A percentile compares a stretch with the other conserved stretches of the same genome.
phyloP scores from a whole-genome alignment of 108 stramenopile species.

The Cyclotella baltica region DNA sequence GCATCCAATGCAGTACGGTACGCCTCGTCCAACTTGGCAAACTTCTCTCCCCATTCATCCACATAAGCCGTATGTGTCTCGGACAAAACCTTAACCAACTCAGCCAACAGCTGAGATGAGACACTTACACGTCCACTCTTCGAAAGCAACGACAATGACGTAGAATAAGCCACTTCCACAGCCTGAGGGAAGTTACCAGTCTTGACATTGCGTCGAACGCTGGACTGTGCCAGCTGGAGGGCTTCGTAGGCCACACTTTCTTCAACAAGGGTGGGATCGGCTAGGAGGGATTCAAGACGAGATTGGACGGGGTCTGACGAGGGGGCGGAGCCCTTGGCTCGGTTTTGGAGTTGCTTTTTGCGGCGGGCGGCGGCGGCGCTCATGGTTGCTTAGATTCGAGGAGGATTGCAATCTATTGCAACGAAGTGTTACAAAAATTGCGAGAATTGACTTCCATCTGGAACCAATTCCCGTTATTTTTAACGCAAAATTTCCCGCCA shows the following conservation, averaged over 20 bases:
- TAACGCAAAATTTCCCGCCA: too few relatives aligned
- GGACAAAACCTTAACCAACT: conserved; percentile 67
- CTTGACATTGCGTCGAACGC: conserved; percentile 79
- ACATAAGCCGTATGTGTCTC: conserved; percentile 80
- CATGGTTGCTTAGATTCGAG: conserved; percentile 68
- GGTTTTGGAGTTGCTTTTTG: conserved; percentile 75
- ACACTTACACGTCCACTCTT: conserved; percentile 72
- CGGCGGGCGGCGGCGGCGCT: conserved; percentile 89
- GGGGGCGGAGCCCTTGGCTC: conserved; percentile 37
- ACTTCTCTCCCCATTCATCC: conserved; percentile 62
- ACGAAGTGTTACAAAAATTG: too few relatives aligned
- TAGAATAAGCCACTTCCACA: conserved; percentile 61
- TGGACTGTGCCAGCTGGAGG: conserved; percentile 83
- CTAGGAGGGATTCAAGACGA: conserved; percentile 66
- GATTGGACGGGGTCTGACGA: conserved; percentile 61
- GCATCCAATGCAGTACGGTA: conserved; percentile 68
- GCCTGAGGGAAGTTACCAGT: conserved; percentile 64
- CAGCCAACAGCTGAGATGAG: conserved; percentile 73
- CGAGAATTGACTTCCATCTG: too few relatives aligned
- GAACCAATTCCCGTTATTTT: too few relatives aligned
- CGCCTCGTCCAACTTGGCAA: conserved; percentile 64
- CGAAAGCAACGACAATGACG: conserved; percentile 56
- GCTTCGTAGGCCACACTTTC: conserved; percentile 90
- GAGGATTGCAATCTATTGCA: too few relatives aligned
- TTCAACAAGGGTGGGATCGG: conserved; percentile 56